Percentiles rank a stretch among this genome's conserved stretches.
These are phyloP conservation scores for Candida sanyiensis DNA, from an alignment of 805 yeast species.

Conservation along the genomic window DNA sequence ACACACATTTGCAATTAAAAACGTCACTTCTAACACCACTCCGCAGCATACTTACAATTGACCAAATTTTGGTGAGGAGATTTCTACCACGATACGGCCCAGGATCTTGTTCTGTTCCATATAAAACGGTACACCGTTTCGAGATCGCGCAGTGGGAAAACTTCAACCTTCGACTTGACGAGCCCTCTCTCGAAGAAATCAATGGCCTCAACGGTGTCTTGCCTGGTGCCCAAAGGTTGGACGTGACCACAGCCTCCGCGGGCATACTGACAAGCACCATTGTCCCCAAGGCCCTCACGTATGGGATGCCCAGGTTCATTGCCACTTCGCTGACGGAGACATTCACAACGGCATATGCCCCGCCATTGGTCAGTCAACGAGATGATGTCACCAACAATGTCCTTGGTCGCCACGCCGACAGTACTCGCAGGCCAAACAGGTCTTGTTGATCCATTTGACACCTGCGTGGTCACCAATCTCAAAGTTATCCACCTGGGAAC, in stretches of 20 bases:
- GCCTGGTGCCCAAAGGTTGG: slow-evolving; percentile 32
- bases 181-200: slow-evolving; percentile 62
- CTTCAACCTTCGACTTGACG: slow-evolving; percentile 52
- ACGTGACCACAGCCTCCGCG: slow-evolving; percentile 39
- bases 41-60: not conserved
- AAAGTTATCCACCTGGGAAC: slow-evolving; percentile 52
- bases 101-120: slow-evolving; percentile 49
- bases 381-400: slow-evolving; percentile 39
- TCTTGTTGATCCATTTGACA: slow-evolving; percentile 62
- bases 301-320: slow-evolving; percentile 41
- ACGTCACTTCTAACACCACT: too few species aligned
- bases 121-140: slow-evolving; percentile 43
- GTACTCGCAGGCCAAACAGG: slow-evolving; percentile 58
- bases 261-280: slow-evolving; percentile 60
- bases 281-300: slow-evolving; percentile 54
- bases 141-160: slow-evolving; percentile 49
- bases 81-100: slow-evolving; percentile 84
- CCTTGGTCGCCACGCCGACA: slow-evolving; percentile 46
- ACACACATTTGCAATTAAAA: not conserved
- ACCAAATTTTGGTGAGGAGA: slow-evolving; percentile 34
- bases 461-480: slow-evolving; percentile 61
- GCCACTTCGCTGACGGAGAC: slow-evolving; percentile 51
- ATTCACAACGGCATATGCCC: slow-evolving; percentile 66
- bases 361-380: slow-evolving; percentile 52
- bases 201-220: slow-evolving; percentile 50